phyloP scores from a whole-genome alignment of 495 filamentous ascomycete species.

The Pyronema omphalodes region DNA sequence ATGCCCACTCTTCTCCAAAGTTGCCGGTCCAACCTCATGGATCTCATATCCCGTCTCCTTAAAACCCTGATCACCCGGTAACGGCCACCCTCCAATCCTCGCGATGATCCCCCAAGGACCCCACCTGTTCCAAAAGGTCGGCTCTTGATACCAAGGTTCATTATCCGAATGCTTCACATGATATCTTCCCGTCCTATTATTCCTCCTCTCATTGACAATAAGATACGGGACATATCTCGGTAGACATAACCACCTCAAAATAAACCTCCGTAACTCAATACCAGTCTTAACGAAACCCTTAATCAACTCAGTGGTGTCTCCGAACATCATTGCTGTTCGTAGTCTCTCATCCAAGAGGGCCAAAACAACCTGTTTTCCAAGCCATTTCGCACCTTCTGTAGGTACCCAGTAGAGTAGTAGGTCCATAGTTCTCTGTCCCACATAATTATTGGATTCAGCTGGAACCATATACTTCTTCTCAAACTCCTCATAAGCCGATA shows the following conservation, averaged over 20 bases:
- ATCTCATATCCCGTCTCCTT: constrained; percentile 38
- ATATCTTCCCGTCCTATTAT: constrained; percentile 29
- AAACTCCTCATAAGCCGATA: constrained; percentile 34
- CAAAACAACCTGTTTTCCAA: constrained; percentile 34
- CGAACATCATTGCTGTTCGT: constrained; percentile 34
- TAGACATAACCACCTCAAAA: constrained; percentile 35
- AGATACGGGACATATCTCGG: constrained; percentile 33
- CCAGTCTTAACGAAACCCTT: constrained; percentile 27
- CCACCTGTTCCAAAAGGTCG: constrained; percentile 37
- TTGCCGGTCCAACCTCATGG: constrained; percentile 37
- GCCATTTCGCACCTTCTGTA: constrained; percentile 24
- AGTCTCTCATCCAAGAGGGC: constrained; percentile 44
- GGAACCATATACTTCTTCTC: constrained; percentile 38
- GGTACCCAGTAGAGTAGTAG: constrained; percentile 40
- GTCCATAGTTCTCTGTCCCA: constrained; percentile 36
- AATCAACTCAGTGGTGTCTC: constrained; percentile 27
- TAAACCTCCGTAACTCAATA: constrained; percentile 31
- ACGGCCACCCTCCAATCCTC: constrained; percentile 33
- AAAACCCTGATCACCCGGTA: constrained; percentile 37
- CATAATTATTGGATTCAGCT: constrained; percentile 32
- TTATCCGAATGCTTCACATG: constrained; percentile 30
- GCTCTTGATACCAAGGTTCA: constrained; percentile 41
- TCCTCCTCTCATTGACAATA: constrained; percentile 26
- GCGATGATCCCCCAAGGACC: constrained; percentile 31
- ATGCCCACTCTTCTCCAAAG: constrained; percentile 35